Conservation (phyloP, 345 rosid species). For the Acer yangbiense region DNA sequence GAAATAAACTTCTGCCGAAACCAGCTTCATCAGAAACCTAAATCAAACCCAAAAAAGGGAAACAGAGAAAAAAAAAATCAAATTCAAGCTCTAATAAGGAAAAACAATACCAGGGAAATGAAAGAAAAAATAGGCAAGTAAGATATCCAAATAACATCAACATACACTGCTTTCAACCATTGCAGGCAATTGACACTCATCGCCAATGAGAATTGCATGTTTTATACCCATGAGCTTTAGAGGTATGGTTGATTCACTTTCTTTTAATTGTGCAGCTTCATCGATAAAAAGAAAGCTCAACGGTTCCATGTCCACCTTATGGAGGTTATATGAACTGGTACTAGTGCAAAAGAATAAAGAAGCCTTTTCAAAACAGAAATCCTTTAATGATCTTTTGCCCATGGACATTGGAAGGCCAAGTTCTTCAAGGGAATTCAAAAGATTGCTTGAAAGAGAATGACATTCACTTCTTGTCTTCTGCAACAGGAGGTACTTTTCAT, state of each 20-base stretch:
- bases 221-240: constrained; percentile 40
- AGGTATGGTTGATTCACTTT: constrained; percentile 53
- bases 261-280: constrained; percentile 63
- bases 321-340: constrained; percentile 36
- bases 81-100: not conserved
- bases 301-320: constrained; percentile 22
- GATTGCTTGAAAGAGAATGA: constrained; percentile 18
- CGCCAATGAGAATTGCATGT: constrained; percentile 50
- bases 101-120: not conserved
- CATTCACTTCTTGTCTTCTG: constrained; percentile 28
- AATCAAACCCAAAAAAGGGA: not conserved
- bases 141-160: not conserved
- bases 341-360: constrained; percentile 46
- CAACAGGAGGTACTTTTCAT: not conserved
- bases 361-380: constrained; percentile 39
- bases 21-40: constrained; percentile 41
- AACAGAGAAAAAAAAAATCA: not conserved
- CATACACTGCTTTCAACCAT: constrained; percentile 48
- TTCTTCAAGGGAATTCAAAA: constrained; percentile 10
- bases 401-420: constrained; percentile 29
- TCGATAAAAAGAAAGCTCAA: constrained; percentile 47
- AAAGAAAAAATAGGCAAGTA: not conserved
- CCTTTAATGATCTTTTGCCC: not conserved
- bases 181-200: constrained; percentile 52
- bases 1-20: constrained; percentile 70